Percentiles rank a stretch among this genome's conserved stretches.
Conservation (phyloP, 2,329 filamentous ascomycete genomes). For the Penicillium sp. region DNA sequence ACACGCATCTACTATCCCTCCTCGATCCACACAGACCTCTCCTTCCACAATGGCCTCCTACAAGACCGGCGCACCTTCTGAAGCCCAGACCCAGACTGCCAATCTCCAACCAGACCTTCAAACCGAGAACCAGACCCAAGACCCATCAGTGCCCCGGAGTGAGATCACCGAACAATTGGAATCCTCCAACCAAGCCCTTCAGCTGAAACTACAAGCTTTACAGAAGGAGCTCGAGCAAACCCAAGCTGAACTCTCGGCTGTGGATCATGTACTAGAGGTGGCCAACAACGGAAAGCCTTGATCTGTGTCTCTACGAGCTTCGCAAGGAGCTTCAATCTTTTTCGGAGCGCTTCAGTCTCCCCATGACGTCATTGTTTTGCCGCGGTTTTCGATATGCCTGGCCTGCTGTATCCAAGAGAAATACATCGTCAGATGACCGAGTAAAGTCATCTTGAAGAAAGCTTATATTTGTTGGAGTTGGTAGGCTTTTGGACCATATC, state of each 20-base stretch:
- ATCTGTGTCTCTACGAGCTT: neutral
- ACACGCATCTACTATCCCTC: no score
- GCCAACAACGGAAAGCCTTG: neutral
- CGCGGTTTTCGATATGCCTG: neutral
- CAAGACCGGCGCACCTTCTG: neutral
- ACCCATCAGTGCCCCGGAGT: neutral
- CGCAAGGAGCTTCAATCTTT: no score
- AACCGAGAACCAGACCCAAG: neutral
- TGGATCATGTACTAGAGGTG: neutral
- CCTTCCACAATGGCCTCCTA: neutral
- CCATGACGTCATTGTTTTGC: neutral
- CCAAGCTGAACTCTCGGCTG: neutral
- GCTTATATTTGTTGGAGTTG: neutral
- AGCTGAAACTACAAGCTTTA: neutral
- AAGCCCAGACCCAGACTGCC: neutral
- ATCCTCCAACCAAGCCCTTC: neutral
- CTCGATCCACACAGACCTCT: no score
- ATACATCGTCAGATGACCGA: neutral
- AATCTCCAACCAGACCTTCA: neutral
- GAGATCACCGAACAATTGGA: neutral
- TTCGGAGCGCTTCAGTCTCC: neutral
- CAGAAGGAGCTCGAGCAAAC: neutral
- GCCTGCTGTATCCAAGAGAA: neutral
- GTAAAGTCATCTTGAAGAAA: neutral
- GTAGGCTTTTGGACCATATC: neutral